These are phyloP conservation scores for Citrus maxima DNA, from an alignment of 345 rosid species.

Conservation along the genomic window DNA sequence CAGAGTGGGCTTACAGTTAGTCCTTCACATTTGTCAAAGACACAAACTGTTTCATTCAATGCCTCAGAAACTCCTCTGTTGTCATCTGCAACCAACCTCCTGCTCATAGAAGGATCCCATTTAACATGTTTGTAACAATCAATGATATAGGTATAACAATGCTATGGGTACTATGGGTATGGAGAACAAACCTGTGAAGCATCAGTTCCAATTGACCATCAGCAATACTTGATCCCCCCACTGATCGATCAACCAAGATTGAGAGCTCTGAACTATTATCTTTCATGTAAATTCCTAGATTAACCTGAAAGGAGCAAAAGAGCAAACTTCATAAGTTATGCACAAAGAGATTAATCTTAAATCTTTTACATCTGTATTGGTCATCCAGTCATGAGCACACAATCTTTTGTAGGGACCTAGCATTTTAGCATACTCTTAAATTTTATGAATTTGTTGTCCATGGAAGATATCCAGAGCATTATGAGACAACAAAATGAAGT, in stretches of 20 bases:
- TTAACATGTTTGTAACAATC: not conserved
- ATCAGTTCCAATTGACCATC: slow-evolving; percentile 74
- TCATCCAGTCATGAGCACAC: not conserved
- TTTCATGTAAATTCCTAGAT: slow-evolving; percentile 56
- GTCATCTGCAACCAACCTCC: slow-evolving; percentile 71
- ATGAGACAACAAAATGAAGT: not conserved
- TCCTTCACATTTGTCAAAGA: slow-evolving; percentile 46
- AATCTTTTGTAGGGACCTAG: not conserved
- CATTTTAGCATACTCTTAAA: not conserved
- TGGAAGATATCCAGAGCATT: not conserved
- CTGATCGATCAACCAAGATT: slow-evolving; percentile 58
- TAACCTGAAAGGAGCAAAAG: slow-evolving; percentile 35
- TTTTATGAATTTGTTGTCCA: not conserved
- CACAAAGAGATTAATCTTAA: not conserved
- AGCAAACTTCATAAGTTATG: not conserved
- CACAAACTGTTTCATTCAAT: slow-evolving; percentile 62
- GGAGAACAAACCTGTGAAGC: slow-evolving; percentile 53
- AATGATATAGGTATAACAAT: not conserved
- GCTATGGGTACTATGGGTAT: not conserved
- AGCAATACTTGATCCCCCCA: slow-evolving; percentile 59
- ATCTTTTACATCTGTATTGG: not conserved
- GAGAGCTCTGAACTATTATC: slow-evolving; percentile 54
- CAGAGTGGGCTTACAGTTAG: slow-evolving; percentile 44
- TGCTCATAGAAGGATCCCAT: slow-evolving; percentile 15
- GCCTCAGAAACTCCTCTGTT: slow-evolving; percentile 66